These are phyloP conservation scores for Scorias spongiosa DNA, from an alignment of 2,329 filamentous ascomycete species.

Conservation along the genomic window DNA sequence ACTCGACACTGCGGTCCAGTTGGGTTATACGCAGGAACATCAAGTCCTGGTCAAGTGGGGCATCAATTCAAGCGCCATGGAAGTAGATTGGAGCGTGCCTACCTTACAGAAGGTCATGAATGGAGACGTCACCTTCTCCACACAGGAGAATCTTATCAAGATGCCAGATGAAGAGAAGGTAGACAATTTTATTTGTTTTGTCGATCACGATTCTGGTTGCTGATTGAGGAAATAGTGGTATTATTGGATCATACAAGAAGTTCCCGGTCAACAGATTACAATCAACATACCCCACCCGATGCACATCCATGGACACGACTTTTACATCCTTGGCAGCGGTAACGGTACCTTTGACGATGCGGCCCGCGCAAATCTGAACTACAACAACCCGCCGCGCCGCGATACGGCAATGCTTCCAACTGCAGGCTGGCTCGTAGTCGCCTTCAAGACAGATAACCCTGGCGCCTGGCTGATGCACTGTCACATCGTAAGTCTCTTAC, in stretches of 20 bases:
- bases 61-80: conserved; percentile 26
- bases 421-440: conserved; percentile 19
- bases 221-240: not conserved
- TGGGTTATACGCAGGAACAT: conserved; percentile 13
- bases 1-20: conserved; percentile 12
- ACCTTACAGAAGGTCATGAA: conserved; percentile 29
- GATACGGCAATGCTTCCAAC: conserved; percentile 19
- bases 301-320: conserved; percentile 28
- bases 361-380: conserved; percentile 10
- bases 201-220: not conserved
- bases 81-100: conserved; percentile 28
- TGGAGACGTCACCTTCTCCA: conserved; percentile 26
- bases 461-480: conserved; percentile 17
- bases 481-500: conserved; percentile 10
- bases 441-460: conserved; percentile 20
- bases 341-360: conserved; percentile 11
- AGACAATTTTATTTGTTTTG: not conserved
- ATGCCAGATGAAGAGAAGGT: conserved; percentile 6
- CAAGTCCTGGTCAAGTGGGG: conserved; percentile 17
- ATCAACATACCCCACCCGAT: conserved; percentile 18
- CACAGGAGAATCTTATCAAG: conserved; percentile 24
- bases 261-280: not conserved
- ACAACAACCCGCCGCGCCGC: conserved; percentile 20
- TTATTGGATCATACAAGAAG: not conserved
- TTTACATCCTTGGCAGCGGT: conserved; percentile 26